These are phyloP conservation scores for Boletus subcaerulescens DNA, from an alignment of 768 basidiomycete genomes.

Conservation along the genomic window DNA sequence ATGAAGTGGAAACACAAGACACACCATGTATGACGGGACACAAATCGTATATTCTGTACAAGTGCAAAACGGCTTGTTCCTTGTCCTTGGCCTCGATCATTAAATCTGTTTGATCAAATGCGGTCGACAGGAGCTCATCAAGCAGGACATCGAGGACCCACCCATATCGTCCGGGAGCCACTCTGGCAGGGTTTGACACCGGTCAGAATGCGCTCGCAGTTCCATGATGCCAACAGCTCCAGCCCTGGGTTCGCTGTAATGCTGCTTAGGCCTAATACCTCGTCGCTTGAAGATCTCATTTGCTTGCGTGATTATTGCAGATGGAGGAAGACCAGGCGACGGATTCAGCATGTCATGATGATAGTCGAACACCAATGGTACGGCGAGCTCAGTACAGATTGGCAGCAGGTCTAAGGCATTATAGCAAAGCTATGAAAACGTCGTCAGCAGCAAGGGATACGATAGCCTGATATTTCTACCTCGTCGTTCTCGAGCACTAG, in stretches of 20 bases:
- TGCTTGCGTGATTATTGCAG: conserved; percentile 69
- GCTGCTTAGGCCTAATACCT: conserved; percentile 88
- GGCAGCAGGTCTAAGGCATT: conserved; percentile 87
- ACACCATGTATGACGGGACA: conserved; percentile 59
- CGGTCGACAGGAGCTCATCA: not conserved
- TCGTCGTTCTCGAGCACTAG: conserved; percentile 95
- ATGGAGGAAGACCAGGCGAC: conserved; percentile 52
- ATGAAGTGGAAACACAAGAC: conserved; percentile 8
- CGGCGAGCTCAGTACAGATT: conserved; percentile 76
- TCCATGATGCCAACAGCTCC: conserved; percentile 86
- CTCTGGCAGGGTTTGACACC: conserved; percentile 65
- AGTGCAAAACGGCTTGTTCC: conserved; percentile 88
- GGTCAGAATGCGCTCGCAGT: conserved; percentile 80
- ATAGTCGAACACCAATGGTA: conserved; percentile 75
- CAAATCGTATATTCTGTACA: conserved; percentile 75
- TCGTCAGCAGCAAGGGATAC: not conserved
- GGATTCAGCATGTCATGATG: conserved; percentile 78
- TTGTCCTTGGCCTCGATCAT: conserved; percentile 96
- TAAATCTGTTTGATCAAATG: conserved; percentile 47
- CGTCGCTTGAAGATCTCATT: conserved; percentile 70
- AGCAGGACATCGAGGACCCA: conserved; percentile 21
- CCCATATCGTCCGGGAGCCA: conserved; percentile 69
- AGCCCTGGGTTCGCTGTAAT: conserved; percentile 85
- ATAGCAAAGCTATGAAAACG: conserved; percentile 61
- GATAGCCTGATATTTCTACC: conserved; percentile 34